Evolutionary conservation across 768 basidiomycete species (phyloP), one percentile per base, ranked within the genome.

Genomic region (Rhodotorula toruloides): DNA sequence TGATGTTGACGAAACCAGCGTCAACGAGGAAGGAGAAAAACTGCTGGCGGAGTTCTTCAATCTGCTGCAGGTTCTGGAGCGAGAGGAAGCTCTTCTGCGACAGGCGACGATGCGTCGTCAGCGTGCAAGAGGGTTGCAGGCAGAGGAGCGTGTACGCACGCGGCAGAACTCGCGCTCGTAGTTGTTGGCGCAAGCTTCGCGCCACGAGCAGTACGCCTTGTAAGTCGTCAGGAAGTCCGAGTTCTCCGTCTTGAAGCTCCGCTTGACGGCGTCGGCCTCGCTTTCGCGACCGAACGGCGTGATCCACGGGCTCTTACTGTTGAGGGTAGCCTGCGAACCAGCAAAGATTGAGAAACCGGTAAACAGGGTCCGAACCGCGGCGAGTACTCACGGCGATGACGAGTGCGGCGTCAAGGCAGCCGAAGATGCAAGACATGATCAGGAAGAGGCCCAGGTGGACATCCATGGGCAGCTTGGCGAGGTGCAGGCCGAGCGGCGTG

Each of bases 371-470:
- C 8, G 7, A 44, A 19, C 13, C 32, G 19, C 14, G 12, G 27
- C 2, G 31, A 46, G 19, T 31, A 42, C 71, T 31, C 4, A 72
- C 72, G 14, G 91, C 91, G 65, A 99, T 92, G 10, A 94, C 96
- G 54, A 99, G 81, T n/a, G 91, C 94, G 3, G 93, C 90, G 77
- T 98, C 94, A 67, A 98, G 79, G 76, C 94, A 98, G 50, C 85
- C 84, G 76, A 97, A 89, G 44, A 91, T 76, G 3, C 87, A 86
- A 10, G 92, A 87, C 32, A 86, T 84, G 47, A 98, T 81, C 22
- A 98, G 81, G 76, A 97, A 89, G 79, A 97, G 96, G 44, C 92
- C 93, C 7, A 96, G 83, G 76, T 97, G 91, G 22, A 98, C 93
- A 75, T 99, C 94, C 52, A 91, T 90, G 0, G 94, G 94, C 44